Conservation (phyloP, 805 yeast species). For the Starmerella stellata region DNA sequence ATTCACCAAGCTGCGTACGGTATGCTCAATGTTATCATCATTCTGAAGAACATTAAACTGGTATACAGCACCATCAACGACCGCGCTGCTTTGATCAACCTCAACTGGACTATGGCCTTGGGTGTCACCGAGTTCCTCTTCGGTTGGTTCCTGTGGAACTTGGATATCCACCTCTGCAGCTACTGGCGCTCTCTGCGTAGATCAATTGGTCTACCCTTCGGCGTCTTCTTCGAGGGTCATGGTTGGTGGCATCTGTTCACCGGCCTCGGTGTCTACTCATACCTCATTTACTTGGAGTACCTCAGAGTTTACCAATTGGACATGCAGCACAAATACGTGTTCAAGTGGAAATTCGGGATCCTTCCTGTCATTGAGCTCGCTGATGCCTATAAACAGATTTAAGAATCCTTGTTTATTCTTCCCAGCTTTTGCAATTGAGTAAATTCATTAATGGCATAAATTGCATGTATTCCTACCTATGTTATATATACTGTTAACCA, state of each 20-base stretch:
- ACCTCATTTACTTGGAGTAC: constrained; percentile 61
- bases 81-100: constrained; percentile 27
- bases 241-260: constrained; percentile 82
- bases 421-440: too few relatives aligned
- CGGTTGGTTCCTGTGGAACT: constrained; percentile 77
- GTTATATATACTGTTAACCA: too few relatives aligned
- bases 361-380: constrained; percentile 21
- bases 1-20: constrained; percentile 82
- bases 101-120: constrained; percentile 37
- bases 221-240: constrained; percentile 73
- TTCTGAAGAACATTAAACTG: constrained; percentile 39
- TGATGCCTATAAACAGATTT: too few relatives aligned
- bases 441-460: too few relatives aligned
- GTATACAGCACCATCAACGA: constrained; percentile 33
- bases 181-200: constrained; percentile 43
- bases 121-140: constrained; percentile 47
- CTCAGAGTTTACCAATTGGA: constrained; percentile 49
- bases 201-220: constrained; percentile 61
- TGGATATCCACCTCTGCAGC: constrained; percentile 65
- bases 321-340: constrained; percentile 35
- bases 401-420: not conserved
- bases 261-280: constrained; percentile 74
- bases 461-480: too few relatives aligned
- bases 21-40: constrained; percentile 51
- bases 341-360: constrained; percentile 41